A percentile compares a stretch with the other conserved stretches of the same genome.
phyloP scores from a whole-genome alignment of 768 basidiomycete species.

The Boletus patriciae region DNA sequence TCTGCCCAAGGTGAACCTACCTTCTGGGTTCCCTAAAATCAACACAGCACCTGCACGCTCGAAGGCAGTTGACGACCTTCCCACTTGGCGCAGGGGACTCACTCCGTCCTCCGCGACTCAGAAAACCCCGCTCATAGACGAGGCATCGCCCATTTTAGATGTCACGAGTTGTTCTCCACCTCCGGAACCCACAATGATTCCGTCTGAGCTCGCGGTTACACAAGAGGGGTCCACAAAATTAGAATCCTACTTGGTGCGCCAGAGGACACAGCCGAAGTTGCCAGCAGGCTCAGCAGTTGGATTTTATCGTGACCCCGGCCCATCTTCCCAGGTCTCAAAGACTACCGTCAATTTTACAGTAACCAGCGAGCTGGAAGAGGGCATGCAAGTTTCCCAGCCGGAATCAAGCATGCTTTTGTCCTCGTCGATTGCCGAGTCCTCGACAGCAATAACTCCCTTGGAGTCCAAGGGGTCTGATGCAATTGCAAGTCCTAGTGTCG shows the following conservation, averaged over 20 bases:
- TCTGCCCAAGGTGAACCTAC: conserved; percentile 42
- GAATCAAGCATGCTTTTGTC: conserved; percentile 28
- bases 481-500: conserved; percentile 9
- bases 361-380: conserved; percentile 66
- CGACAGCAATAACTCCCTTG: conserved; percentile 6
- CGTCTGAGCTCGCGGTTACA: conserved; percentile 33
- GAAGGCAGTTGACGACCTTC: conserved; percentile 35
- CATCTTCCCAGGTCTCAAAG: conserved; percentile 48
- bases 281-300: conserved; percentile 71
- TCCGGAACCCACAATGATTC: conserved; percentile 41
- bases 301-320: conserved; percentile 65
- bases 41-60: conserved; percentile 25
- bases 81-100: conserved; percentile 42
- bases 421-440: conserved; percentile 19
- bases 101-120: conserved; percentile 16
- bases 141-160: conserved; percentile 36
- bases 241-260: conserved; percentile 36
- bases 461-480: conserved; percentile 8
- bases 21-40: conserved; percentile 26
- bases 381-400: conserved; percentile 2
- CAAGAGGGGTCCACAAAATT: conserved; percentile 33
- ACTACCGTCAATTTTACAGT: conserved; percentile 72
- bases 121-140: conserved; percentile 10
- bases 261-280: conserved; percentile 65
- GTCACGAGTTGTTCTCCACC: conserved; percentile 69